Conservation (phyloP, 305 asterid species). For the Stenogyne calaminthoides region DNA sequence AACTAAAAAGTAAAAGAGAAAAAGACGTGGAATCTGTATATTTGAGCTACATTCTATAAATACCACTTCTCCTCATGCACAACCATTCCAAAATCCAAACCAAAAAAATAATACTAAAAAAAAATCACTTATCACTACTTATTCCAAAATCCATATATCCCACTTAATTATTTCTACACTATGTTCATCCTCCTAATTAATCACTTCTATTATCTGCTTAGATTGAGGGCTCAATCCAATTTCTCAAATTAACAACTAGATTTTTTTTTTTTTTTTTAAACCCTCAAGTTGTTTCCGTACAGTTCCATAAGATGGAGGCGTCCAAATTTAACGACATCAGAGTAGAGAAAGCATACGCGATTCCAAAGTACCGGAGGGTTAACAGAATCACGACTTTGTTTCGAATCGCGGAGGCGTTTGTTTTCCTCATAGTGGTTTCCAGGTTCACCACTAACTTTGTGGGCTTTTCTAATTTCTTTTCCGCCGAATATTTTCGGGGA, state of each 20-base stretch:
- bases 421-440: conserved; percentile 49
- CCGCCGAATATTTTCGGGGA: conserved; percentile 46
- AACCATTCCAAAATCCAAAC: conserved; percentile 28
- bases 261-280: too few species aligned
- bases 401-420: conserved; percentile 45
- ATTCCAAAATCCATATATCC: neutral
- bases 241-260: neutral
- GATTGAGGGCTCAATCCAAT: conserved; percentile 25
- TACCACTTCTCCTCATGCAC: conserved; percentile 21
- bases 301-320: conserved; percentile 45
- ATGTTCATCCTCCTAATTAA: conserved; percentile 28
- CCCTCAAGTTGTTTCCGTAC: neutral
- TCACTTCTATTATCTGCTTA: conserved; percentile 18
- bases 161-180: conserved; percentile 13
- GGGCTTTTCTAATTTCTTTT: conserved; percentile 33
- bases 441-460: conserved; percentile 44
- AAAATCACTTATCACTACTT: neutral
- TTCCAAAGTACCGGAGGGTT: conserved; percentile 30
- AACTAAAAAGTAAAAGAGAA: conserved; percentile 1
- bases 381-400: conserved; percentile 46
- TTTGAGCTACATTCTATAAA: conserved; percentile 40
- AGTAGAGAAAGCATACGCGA: conserved; percentile 56
- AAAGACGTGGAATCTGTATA: conserved; percentile 32
- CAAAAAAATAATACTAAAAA: neutral
- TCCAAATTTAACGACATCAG: conserved; percentile 41